Evolutionary conservation across 306 rosid genomes (phyloP), one percentile per base, ranked within the genome.

Genomic region (Adenanthera pavonina): DNA sequence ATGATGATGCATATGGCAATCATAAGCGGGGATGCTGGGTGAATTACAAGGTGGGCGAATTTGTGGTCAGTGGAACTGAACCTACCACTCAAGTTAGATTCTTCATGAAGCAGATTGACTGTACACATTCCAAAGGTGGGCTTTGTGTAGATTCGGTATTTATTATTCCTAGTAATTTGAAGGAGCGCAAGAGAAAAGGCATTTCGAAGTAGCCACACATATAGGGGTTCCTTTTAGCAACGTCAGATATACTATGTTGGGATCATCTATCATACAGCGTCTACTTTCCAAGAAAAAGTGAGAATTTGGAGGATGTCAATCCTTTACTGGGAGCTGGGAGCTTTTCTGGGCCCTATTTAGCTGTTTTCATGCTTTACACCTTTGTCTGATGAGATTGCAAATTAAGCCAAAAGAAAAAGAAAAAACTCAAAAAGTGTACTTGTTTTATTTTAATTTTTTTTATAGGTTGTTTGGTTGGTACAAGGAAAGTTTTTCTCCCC

Each of bases 31-130:
- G 99, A 33, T 89, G 81, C 84, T 95, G 98, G 97, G 85, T 93
- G 66, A 95, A 93, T 84, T 95, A 93, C 97, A 92, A 92, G 89
- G 99, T 95, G 8, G 98, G 99, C n/a, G 98, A 93, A 74, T 90
- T 95, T 84, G 76, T 83, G 19, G 98, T 92, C 74, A 80, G 66
- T 2, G 89, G 89, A 65, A 76, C 89, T 7, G 90, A 85, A 59
- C 92, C 97, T 38, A 87, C 84, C 35, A 86, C 92, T 0, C 90
- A 93, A 89, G 88, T 95, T 73, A 86, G 88, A 82, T 92, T 92
- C 86, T 95, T 98, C 82, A 93, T 95, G 98, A 95, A 93, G 85
- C 99, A 93, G 91, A 93, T 93, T 14, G 99, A 93, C 79, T 95
- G 99, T 72, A 95, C 98, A 13, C 99, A 92, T 78, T 92, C 97